Percentiles rank a stretch among this genome's conserved stretches.
These are phyloP conservation scores for Solanum pennellii DNA, from an alignment of 257 asterid genomes.

Conservation along the genomic window DNA sequence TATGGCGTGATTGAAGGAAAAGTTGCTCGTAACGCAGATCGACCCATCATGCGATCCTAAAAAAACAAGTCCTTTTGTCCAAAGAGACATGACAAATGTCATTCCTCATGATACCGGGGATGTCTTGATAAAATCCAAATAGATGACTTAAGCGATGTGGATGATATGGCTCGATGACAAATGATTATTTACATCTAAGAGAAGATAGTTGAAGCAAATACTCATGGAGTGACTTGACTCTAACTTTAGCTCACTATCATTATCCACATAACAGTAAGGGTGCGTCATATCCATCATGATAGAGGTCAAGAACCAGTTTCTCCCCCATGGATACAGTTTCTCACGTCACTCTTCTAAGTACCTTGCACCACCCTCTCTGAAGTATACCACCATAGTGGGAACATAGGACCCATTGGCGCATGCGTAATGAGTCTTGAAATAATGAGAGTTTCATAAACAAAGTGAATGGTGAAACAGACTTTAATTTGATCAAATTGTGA, in stretches of 20 bases:
- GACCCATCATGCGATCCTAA: neutral
- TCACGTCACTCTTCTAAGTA: too few relatives aligned
- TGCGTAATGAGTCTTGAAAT: neutral
- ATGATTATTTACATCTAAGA: neutral
- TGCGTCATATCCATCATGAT: neutral
- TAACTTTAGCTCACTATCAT: neutral
- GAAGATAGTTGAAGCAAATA: neutral
- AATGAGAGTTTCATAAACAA: neutral
- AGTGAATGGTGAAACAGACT: neutral
- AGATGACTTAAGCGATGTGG: neutral
- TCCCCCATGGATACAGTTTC: neutral
- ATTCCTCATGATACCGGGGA: neutral
- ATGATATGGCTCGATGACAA: neutral
- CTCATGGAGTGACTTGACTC: neutral
- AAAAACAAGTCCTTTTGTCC: neutral
- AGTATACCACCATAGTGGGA: neutral
- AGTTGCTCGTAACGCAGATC: neutral
- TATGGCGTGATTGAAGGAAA: neutral
- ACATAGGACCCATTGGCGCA: neutral
- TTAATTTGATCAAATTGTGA: too few relatives aligned
- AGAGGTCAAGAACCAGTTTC: neutral
- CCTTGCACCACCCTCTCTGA: neutral
- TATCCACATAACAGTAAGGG: neutral
- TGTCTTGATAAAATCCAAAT: neutral
- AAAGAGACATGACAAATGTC: neutral